These are phyloP conservation scores for Penicillium odoratum DNA, from an alignment of 495 filamentous ascomycete species.

Conservation along the genomic window DNA sequence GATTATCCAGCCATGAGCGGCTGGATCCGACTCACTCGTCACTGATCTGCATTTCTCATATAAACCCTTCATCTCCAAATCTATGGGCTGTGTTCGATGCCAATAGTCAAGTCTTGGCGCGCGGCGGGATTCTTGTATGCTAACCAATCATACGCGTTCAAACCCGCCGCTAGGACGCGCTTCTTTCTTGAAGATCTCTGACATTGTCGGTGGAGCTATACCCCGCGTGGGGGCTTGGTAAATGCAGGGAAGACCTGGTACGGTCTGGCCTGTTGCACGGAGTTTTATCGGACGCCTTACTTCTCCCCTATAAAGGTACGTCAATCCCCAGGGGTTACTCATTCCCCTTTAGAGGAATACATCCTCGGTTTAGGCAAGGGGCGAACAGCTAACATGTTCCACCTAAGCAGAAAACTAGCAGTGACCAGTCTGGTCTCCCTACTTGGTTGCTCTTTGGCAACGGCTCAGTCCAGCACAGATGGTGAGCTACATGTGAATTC, in stretches of 20 bases:
- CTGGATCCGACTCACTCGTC: not conserved
- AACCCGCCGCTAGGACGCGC: slow-evolving; percentile 20
- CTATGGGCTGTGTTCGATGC: not conserved
- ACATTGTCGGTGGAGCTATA: not conserved
- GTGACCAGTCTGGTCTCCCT: not conserved
- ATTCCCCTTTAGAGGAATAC: not conserved
- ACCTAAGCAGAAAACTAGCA: not conserved
- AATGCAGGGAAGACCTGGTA: not conserved
- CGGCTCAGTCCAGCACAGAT: slow-evolving; percentile 1
- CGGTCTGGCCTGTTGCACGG: not conserved
- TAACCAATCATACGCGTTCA: slow-evolving; percentile 18
- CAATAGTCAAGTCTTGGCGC: not conserved
- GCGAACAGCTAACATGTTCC: not conserved
- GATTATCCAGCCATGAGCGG: not conserved
- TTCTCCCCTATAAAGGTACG: slow-evolving; percentile 3
- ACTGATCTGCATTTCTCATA: not conserved
- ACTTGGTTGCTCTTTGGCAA: not conserved
- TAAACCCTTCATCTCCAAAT: not conserved
- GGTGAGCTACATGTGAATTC: not conserved
- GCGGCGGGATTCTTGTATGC: not conserved
- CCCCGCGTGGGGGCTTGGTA: not conserved
- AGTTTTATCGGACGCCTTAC: not conserved
- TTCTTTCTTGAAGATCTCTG: slow-evolving; percentile 6
- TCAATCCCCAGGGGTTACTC: not conserved
- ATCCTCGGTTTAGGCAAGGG: too few relatives aligned